Evolutionary conservation across 805 yeast species (phyloP), one percentile per base, ranked within the genome.

Genomic region (Hyphopichia homilentoma): DNA sequence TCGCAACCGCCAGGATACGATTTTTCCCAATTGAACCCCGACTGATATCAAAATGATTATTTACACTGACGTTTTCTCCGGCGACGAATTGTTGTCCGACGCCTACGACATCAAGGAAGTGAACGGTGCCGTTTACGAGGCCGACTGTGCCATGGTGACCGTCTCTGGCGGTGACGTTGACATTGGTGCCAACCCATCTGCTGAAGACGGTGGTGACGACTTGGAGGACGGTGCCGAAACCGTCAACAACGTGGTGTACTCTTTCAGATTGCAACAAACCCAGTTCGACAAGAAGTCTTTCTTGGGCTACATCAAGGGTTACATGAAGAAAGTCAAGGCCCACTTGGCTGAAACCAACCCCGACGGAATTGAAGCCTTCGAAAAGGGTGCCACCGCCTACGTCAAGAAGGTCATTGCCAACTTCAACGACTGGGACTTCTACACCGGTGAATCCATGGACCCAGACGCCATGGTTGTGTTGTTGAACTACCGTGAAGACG

Each of bases 371-470:
- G 81, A 83, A 60, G 70, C 67, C 49, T 93, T 93, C 70, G 97
- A 90, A 81, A 90, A 93, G 79, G 97, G 97, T 68, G 98, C 98
- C 55, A 77, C 81, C 54, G 70, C 85, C 54, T 93, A 89, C 79
- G 94, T 85, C 71, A 93, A 93, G 86, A 93, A 93, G 80, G 83
- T 93, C 50, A 68, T 93, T 57, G 84, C 81, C 59, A 83, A 89
- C 70, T 93, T 93, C 93, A 84, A 83, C 65, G 98, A 93, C 81
- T 93, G 94, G 95, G 98, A 93, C 65, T 93, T 93, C 80, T 93
- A 72, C 89, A 90, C 96, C 53, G 97, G 98, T 78, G 97, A 90
- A 77, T 84, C 96, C 64, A 93, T 93, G 98, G 97, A 93, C 81
- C 98, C 98, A 68, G 98, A 93, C 72, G 98, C 83, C 54, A 93